A percentile compares a stretch with the other conserved stretches of the same genome.
Evolutionary conservation across 2,329 filamentous ascomycete species (phyloP).

Genomic region (Aspergillus sp.): DNA sequence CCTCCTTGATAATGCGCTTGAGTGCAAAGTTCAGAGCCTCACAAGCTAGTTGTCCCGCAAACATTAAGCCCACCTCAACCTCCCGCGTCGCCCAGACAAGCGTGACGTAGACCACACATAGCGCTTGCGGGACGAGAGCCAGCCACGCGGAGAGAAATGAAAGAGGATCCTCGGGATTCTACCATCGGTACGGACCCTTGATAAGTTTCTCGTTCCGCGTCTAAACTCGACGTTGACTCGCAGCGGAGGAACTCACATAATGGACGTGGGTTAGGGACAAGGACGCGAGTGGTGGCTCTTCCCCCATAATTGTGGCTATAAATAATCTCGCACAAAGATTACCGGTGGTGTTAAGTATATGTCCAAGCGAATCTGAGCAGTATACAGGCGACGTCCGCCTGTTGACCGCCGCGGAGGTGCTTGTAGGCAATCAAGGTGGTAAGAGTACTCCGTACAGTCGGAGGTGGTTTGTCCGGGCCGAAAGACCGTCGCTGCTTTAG

Average conservation of each 20-base stretch:
- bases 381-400: neutral
- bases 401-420: neutral
- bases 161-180: constrained; percentile 83
- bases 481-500: constrained; percentile 11
- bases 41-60: constrained; percentile 85
- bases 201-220: neutral
- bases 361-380: neutral
- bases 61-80: constrained; percentile 84
- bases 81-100: constrained; percentile 90
- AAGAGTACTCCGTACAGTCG: neutral
- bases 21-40: constrained; percentile 87
- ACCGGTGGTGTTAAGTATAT: neutral
- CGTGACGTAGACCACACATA: constrained; percentile 86
- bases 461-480: constrained; percentile 6
- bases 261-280: constrained; percentile 94
- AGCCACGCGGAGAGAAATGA: constrained; percentile 92
- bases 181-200: constrained; percentile 8
- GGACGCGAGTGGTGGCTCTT: constrained; percentile 68
- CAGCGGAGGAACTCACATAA: constrained; percentile 67
- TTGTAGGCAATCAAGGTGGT: neutral
- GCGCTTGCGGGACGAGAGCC: constrained; percentile 85
- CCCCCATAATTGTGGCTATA: constrained; percentile 18
- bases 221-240: neutral
- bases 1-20: constrained; percentile 89
- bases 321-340: neutral